Percentiles rank a stretch among this genome's conserved stretches.
Evolutionary conservation across 2,329 filamentous ascomycete genomes (phyloP).

Genomic region (Paraphaeosphaeria minitans): DNA sequence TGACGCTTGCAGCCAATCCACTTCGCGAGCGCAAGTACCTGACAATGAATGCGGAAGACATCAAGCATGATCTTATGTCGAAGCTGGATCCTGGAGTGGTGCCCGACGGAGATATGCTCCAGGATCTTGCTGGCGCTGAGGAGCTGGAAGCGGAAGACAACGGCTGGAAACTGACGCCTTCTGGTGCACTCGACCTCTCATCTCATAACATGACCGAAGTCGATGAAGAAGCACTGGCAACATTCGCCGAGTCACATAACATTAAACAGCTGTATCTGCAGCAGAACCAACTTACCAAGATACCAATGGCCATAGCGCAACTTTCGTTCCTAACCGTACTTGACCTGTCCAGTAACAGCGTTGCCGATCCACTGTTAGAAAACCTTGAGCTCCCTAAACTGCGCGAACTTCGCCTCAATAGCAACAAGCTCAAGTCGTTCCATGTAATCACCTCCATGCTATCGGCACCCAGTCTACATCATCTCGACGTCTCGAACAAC

Average conservation of each 20-base stretch:
- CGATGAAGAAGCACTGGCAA: conserved; percentile 44
- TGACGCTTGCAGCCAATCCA: conserved; percentile 87
- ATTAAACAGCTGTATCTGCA: conserved; percentile 70
- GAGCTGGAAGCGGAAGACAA: conserved; percentile 10
- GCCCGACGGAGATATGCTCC: conserved; percentile 11
- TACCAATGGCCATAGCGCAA: conserved; percentile 74
- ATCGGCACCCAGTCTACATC: conserved; percentile 74
- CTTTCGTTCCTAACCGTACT: conserved; percentile 72
- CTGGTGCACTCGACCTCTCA: conserved; percentile 51
- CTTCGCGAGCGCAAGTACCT: conserved; percentile 86
- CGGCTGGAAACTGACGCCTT: conserved; percentile 40
- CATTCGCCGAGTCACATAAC: conserved; percentile 53
- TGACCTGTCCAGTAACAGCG: conserved; percentile 77
- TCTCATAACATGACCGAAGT: conserved; percentile 47
- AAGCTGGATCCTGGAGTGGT: conserved; percentile 62
- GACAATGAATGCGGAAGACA: conserved; percentile 76
- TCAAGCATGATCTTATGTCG: conserved; percentile 74
- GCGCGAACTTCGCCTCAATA: conserved; percentile 75
- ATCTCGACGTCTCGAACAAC: conserved; percentile 82
- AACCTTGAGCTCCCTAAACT: conserved; percentile 73
- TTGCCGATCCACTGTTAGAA: conserved; percentile 50
- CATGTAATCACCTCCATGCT: conserved; percentile 69
- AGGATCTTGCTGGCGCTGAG: conserved; percentile 13
- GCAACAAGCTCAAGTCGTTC: conserved; percentile 72
- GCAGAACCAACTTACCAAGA: conserved; percentile 72